Percentiles rank a stretch among this genome's conserved stretches.
phyloP scores from a whole-genome alignment of 352 stramenopile genomes.

The Globisporangium lucens region DNA sequence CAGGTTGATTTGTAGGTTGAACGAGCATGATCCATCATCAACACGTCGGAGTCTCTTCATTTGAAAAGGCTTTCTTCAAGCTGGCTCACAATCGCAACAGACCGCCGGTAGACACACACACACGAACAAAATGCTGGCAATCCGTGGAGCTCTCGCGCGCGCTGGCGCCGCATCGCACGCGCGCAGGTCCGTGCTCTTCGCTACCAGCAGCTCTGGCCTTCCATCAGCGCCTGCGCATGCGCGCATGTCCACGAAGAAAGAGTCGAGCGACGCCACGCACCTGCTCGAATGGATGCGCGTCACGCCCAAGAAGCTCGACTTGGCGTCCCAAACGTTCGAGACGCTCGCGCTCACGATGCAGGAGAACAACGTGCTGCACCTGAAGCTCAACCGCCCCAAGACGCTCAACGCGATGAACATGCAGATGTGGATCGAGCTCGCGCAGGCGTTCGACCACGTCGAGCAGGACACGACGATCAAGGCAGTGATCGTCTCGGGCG shows the following conservation, averaged over 20 bases:
- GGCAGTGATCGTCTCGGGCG: constrained; percentile 73
- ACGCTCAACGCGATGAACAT: constrained; percentile 89
- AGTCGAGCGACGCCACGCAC: constrained; percentile 41
- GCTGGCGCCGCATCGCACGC: neutral
- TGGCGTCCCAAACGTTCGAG: constrained; percentile 42
- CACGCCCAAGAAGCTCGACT: constrained; percentile 33
- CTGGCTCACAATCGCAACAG: neutral
- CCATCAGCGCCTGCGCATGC: neutral
- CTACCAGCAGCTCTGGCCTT: neutral
- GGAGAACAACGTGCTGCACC: constrained; percentile 58
- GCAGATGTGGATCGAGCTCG: constrained; percentile 86
- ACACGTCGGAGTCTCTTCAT: constrained; percentile 1
- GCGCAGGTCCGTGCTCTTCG: neutral
- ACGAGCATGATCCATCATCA: neutral
- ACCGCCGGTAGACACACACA: neutral
- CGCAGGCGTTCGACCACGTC: constrained; percentile 61
- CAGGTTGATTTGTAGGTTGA: neutral
- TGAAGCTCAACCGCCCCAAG: constrained; percentile 82
- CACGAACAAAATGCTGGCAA: constrained; percentile 5
- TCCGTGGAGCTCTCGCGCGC: constrained; percentile 8
- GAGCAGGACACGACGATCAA: constrained; percentile 65
- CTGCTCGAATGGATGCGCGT: constrained; percentile 57
- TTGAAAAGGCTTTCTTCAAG: neutral
- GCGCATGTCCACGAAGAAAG: constrained; percentile 11
- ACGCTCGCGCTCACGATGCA: constrained; percentile 45